Evolutionary conservation across 148 eudicot genomes (phyloP).

Genomic region (Camellia granthamiana): DNA sequence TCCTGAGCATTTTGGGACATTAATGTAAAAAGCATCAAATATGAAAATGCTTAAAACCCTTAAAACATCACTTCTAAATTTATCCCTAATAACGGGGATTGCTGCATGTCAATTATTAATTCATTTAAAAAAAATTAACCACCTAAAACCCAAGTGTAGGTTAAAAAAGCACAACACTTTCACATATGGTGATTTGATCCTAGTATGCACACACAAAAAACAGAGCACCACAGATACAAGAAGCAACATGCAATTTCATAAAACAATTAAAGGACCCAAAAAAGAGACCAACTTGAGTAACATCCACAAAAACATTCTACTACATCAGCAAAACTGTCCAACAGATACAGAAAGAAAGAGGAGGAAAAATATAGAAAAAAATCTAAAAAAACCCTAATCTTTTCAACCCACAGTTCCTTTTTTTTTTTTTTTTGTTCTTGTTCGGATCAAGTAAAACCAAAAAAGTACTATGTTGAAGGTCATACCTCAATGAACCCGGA

Average conservation of each 20-base stretch:
- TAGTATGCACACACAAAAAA: not conserved
- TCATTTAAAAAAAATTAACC: no score
- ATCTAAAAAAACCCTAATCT: slow-evolving; percentile 8
- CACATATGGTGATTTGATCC: not conserved
- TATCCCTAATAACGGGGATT: no score
- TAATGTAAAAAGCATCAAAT: no score
- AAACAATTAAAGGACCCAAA: not conserved
- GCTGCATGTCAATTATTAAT: no score
- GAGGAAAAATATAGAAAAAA: slow-evolving; percentile 7
- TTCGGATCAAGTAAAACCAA: not conserved
- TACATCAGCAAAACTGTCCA: slow-evolving; percentile 11
- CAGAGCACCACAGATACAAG: not conserved
- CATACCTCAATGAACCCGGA: slow-evolving; percentile 18
- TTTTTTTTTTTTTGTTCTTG: not conserved
- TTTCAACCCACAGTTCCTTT: not conserved
- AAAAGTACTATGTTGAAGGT: slow-evolving; percentile 15
- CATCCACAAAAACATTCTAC: slow-evolving; percentile 8
- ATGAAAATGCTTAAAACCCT: no score
- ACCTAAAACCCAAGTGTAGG: no score
- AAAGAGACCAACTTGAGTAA: not conserved
- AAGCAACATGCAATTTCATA: slow-evolving; percentile 1
- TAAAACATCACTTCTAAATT: no score
- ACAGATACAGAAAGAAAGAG: not conserved
- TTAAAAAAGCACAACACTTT: no score
- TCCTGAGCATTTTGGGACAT: no score